These are phyloP conservation scores for Termitomyces sp. DNA, from an alignment of 768 basidiomycete species.

Conservation along the genomic window DNA sequence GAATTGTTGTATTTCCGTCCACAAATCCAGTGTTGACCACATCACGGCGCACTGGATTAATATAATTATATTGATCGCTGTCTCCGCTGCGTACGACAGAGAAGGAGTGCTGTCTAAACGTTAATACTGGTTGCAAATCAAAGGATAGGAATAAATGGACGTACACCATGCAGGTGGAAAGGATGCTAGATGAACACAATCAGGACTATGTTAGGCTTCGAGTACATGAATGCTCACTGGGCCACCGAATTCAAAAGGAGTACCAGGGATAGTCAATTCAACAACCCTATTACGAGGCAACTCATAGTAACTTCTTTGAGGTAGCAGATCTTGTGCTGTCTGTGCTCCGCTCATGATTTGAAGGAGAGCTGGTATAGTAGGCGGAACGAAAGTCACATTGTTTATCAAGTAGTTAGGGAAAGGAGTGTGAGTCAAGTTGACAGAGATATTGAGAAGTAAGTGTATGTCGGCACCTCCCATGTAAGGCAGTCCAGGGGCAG, in stretches of 20 bases:
- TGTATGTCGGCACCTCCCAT: slow-evolving; percentile 41
- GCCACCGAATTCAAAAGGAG: slow-evolving; percentile 22
- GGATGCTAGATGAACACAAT: slow-evolving; percentile 7
- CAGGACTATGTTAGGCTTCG: not conserved
- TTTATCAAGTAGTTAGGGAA: slow-evolving; percentile 30
- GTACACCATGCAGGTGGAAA: slow-evolving; percentile 15
- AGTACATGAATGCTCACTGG: slow-evolving; percentile 22
- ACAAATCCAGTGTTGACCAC: slow-evolving; percentile 37
- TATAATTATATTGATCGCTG: slow-evolving; percentile 24
- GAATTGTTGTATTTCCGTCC: slow-evolving; percentile 29
- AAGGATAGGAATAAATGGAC: not conserved
- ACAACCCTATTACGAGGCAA: slow-evolving; percentile 44
- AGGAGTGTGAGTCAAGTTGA: slow-evolving; percentile 13
- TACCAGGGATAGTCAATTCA: slow-evolving; percentile 43
- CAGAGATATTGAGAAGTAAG: slow-evolving; percentile 30
- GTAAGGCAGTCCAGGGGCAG: slow-evolving; percentile 28
- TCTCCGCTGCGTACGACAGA: slow-evolving; percentile 34
- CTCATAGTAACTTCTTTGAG: slow-evolving; percentile 37
- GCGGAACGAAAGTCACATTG: slow-evolving; percentile 28
- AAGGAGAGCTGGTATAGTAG: slow-evolving; percentile 38
- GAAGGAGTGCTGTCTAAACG: slow-evolving; percentile 22
- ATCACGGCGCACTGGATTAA: slow-evolving; percentile 40
- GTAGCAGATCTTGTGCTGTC: slow-evolving; percentile 36
- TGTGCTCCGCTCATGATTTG: slow-evolving; percentile 47
- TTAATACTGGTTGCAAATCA: not conserved